Conservation (phyloP, 768 basidiomycete genomes). For the Leccinum obscurum region DNA sequence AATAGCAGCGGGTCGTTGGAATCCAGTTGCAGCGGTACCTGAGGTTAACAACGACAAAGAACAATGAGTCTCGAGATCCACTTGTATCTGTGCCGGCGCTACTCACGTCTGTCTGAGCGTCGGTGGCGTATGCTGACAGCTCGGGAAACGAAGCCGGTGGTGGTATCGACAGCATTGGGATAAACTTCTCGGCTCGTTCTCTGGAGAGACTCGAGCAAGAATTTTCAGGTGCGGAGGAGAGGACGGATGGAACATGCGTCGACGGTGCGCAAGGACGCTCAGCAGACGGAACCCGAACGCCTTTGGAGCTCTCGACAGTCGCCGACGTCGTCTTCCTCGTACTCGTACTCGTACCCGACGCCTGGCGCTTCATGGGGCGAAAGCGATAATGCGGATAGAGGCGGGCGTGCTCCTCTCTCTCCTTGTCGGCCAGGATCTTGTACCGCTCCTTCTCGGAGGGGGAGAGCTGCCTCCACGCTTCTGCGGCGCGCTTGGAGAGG, state of each 20-base stretch:
- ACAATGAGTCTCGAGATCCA: background rate
- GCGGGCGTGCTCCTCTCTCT: constrained; percentile 56
- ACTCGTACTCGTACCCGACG: constrained; percentile 6
- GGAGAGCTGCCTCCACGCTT: constrained; percentile 67
- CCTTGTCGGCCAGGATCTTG: constrained; percentile 52
- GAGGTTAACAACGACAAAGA: background rate
- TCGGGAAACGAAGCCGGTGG: background rate
- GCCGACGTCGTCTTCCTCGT: constrained; percentile 14
- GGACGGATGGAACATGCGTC: constrained; percentile 17
- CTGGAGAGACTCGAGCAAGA: constrained; percentile 3
- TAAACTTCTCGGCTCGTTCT: background rate
- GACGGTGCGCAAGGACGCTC: constrained; percentile 7
- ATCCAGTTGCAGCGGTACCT: background rate
- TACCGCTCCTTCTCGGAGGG: constrained; percentile 48
- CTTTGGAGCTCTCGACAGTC: constrained; percentile 14
- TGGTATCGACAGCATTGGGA: background rate
- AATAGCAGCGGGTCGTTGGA: constrained; percentile 2
- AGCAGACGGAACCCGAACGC: background rate
- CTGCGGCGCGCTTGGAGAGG: constrained; percentile 75
- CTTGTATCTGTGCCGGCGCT: background rate
- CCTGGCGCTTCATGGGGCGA: constrained; percentile 49
- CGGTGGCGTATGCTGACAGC: background rate
- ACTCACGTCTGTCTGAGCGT: constrained; percentile 15
- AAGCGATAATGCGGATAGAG: constrained; percentile 65
- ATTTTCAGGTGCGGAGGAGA: constrained; percentile 9